A percentile compares a stretch with the other conserved stretches of the same genome.
Conservation (phyloP, 2,329 filamentous ascomycete species). For the Exserohilum rostratum region DNA sequence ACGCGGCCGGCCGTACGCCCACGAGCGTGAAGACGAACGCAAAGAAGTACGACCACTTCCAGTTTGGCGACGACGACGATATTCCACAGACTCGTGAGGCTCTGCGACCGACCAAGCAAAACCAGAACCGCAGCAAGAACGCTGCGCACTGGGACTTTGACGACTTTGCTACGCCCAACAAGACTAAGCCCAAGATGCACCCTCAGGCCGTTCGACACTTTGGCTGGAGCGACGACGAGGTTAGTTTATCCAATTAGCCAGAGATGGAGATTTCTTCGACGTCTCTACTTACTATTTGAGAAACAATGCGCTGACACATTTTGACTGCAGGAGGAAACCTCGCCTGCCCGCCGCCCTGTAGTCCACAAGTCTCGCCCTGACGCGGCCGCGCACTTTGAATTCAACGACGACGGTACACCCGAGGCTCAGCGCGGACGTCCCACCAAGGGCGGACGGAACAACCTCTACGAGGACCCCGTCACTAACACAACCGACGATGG, state of each 20-base stretch:
- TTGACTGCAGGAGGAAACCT: conserved; percentile 58
- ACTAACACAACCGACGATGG: conserved; percentile 55
- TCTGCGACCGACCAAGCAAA: conserved; percentile 61
- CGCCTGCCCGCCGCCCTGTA: conserved; percentile 64
- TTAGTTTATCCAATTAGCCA: conserved; percentile 35
- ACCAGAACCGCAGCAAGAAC: conserved; percentile 12
- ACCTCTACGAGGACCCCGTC: conserved; percentile 80
- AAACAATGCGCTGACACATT: conserved; percentile 25
- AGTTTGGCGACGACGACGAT: conserved; percentile 70
- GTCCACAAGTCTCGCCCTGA: conserved; percentile 76
- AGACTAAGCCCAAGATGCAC: conserved; percentile 68
- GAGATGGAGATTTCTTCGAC: conserved; percentile 21
- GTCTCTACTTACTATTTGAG: conserved; percentile 1
- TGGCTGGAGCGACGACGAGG: conserved; percentile 75
- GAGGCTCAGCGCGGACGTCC: conserved; percentile 53
- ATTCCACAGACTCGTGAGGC: conserved; percentile 41
- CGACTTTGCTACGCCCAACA: conserved; percentile 84
- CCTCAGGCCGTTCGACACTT: conserved; percentile 76
- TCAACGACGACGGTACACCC: conserved; percentile 74
- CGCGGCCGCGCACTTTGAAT: conserved; percentile 81
- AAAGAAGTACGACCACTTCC: conserved; percentile 84
- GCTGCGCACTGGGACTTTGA: conserved; percentile 78
- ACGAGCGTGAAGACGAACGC: conserved; percentile 68
- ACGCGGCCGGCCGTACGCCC: conserved; percentile 24
- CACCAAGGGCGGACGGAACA: conserved; percentile 60